Evolutionary conservation across 1,284 basidiomycete genomes (phyloP).

Genomic region (Cutaneotrichosporon sp.): DNA sequence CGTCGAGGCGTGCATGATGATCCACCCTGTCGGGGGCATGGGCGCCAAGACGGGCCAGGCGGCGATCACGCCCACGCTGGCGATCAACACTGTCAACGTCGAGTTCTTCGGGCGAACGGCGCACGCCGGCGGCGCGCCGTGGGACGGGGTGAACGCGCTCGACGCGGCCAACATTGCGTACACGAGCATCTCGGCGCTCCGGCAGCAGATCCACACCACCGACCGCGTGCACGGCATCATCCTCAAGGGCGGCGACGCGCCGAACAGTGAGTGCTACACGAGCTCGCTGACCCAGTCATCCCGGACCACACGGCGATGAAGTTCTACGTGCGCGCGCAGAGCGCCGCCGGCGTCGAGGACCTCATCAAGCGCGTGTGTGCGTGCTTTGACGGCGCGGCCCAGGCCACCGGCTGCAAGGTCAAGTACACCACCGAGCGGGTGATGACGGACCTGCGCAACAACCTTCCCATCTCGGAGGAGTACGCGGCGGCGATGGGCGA

Average conservation of each 20-base stretch:
- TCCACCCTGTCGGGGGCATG: slow-evolving; percentile 23
- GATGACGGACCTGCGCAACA: slow-evolving; percentile 61
- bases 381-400: slow-evolving; percentile 66
- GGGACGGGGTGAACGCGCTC: slow-evolving; percentile 78
- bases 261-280: slow-evolving; percentile 45
- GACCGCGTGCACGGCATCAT: slow-evolving; percentile 27
- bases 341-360: slow-evolving; percentile 59
- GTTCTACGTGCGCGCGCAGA: slow-evolving; percentile 68
- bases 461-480: slow-evolving; percentile 21
- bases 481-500: slow-evolving; percentile 18
- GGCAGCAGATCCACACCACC: slow-evolving; percentile 61
- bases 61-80: slow-evolving; percentile 32
- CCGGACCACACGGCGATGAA: slow-evolving; percentile 72
- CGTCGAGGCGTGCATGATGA: slow-evolving; percentile 35
- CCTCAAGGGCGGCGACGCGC: slow-evolving; percentile 62
- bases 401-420: slow-evolving; percentile 68
- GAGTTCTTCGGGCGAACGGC: slow-evolving; percentile 58
- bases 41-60: slow-evolving; percentile 12
- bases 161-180: slow-evolving; percentile 83
- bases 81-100: slow-evolving; percentile 32
- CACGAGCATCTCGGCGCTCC: slow-evolving; percentile 68
- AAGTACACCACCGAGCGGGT: slow-evolving; percentile 56
- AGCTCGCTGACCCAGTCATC: too few relatives aligned
- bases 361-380: slow-evolving; percentile 61
- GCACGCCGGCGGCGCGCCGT: slow-evolving; percentile 62